phyloP scores from a whole-genome alignment of 78 protist genomes.

The Chrysochromulina parva region DNA sequence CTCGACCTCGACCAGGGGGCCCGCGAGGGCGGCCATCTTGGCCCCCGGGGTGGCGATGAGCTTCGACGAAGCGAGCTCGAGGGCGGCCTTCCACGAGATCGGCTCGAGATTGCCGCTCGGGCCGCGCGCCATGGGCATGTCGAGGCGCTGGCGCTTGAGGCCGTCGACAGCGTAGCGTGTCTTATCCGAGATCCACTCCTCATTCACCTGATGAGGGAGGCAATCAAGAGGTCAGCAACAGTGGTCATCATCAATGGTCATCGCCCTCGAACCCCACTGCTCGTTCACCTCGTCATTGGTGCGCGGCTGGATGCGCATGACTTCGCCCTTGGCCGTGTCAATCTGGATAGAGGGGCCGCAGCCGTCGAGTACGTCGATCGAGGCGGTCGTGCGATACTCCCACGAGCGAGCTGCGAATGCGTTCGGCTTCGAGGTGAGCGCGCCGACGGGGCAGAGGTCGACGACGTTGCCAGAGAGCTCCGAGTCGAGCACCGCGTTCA shows the following conservation, averaged over 20 bases:
- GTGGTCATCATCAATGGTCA: too few relatives aligned
- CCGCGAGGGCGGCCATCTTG: conserved; percentile 40
- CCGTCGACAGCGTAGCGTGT: conserved; percentile 71
- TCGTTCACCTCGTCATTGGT: conserved; percentile 58
- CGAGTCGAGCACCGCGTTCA: conserved; percentile 40
- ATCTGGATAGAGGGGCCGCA: conserved; percentile 35
- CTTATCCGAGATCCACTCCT: conserved; percentile 69
- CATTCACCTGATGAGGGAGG: too few relatives aligned
- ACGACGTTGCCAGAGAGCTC: conserved; percentile 75
- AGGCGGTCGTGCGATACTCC: conserved; percentile 64
- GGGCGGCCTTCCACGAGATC: conserved; percentile 51
- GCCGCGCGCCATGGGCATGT: conserved; percentile 19
- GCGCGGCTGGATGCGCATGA: conserved; percentile 62
- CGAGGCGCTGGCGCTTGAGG: conserved; percentile 71
- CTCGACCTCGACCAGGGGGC: conserved; percentile 47
- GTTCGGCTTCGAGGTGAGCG: conserved; percentile 72
- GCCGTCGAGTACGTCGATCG: conserved; percentile 72
- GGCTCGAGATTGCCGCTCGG: conserved; percentile 6
- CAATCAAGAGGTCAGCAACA: too few relatives aligned
- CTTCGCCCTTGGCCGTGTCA: conserved; percentile 56
- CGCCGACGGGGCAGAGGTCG: conserved; percentile 89
- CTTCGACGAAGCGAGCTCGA: background rate
- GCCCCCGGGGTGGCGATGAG: background rate
- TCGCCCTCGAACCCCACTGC: too few relatives aligned
- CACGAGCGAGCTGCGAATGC: conserved; percentile 77